These are phyloP conservation scores for Puccinia brachypodii DNA, from an alignment of 1,284 basidiomycete genomes.

Conservation along the genomic window DNA sequence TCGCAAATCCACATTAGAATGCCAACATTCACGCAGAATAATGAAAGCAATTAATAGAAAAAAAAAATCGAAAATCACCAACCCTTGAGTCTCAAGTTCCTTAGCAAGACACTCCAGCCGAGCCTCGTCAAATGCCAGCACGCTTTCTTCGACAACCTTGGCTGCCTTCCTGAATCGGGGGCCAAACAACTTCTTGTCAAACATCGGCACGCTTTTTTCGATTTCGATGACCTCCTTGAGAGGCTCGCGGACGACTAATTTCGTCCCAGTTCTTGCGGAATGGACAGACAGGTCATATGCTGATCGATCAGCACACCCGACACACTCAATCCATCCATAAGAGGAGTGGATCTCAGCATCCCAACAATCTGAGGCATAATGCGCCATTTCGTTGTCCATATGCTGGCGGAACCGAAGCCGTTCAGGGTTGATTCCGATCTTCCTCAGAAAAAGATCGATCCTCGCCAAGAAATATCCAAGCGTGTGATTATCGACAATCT, in stretches of 20 bases:
- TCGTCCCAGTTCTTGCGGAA: conserved; percentile 61
- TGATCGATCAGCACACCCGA: conserved; percentile 97
- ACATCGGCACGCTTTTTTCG: conserved; percentile 73
- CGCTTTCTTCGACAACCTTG: conserved; percentile 68
- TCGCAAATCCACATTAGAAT: conserved; percentile 52
- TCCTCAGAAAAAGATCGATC: conserved; percentile 83
- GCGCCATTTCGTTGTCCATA: conserved; percentile 98
- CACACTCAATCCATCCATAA: conserved; percentile 97
- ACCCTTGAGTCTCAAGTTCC: conserved; percentile 67
- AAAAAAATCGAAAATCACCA: conserved; percentile 47
- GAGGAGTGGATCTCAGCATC: conserved; percentile 96
- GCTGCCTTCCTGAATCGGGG: conserved; percentile 87
- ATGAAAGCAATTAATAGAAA: conserved; percentile 61
- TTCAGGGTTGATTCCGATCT: conserved; percentile 85
- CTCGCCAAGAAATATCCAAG: conserved; percentile 95
- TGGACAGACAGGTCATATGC: conserved; percentile 83
- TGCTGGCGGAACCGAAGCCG: conserved; percentile 92
- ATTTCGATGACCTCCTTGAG: conserved; percentile 76
- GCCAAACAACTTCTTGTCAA: conserved; percentile 85
- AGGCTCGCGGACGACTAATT: conserved; percentile 72
- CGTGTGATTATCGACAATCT: conserved; percentile 92
- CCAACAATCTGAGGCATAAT: conserved; percentile 99
- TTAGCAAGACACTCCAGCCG: conserved; percentile 70
- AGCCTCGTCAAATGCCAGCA: conserved; percentile 70
- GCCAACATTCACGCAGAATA: conserved; percentile 57